Evolutionary conservation across 768 basidiomycete genomes (phyloP), one percentile per base, ranked within the genome.

Genomic region (Gymnopilus dilepis): DNA sequence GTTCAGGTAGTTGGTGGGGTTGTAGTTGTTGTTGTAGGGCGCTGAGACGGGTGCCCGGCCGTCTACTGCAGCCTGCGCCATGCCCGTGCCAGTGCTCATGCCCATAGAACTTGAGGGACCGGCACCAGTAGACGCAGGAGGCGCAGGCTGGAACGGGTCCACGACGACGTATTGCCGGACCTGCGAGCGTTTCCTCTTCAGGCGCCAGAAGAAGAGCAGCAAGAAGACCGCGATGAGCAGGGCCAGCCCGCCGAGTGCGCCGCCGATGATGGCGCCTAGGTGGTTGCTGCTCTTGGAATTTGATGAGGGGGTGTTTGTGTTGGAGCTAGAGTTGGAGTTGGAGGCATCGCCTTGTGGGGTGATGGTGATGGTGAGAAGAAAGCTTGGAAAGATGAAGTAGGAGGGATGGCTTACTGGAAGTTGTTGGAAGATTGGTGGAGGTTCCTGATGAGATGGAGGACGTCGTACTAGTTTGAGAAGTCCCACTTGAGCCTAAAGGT

Each of bases 181-280:
- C 24, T 47, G 12, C 3, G 43, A 11, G 24, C 19, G 19, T 52
- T 24, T 33, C 15, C 34, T 52, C 13, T 19, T 31, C 5, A 6
- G 21, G 5, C 31, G 51, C 31, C n/a, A 33, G 4, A n/a, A 52
- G 26, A 59, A 8, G 26, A 28, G 51, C 19, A 17, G 11, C n/a
- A 37, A 24, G 40, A 30, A 13, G 48, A 21, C 6, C 2, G 38
- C 19, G 28, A 40, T 19, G 15, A 58, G 13, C n/a, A 59, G 37
- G 3, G 37, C 33, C 17, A 51, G 37, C 24, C 47, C 58, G 26
- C 48, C 47, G 4, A 59, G 7, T 12, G 21, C 45, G 9, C 37
- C 58, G n/a, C 58, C 58, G 11, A 40, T 28, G 19, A 59, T 59
- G n/a, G 48, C 34, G 24, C 58, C 58, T 22, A 21, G 28, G 15